Evolutionary conservation across 768 basidiomycete species (phyloP).

Genomic region (Chalciporus sphaerocephalus): DNA sequence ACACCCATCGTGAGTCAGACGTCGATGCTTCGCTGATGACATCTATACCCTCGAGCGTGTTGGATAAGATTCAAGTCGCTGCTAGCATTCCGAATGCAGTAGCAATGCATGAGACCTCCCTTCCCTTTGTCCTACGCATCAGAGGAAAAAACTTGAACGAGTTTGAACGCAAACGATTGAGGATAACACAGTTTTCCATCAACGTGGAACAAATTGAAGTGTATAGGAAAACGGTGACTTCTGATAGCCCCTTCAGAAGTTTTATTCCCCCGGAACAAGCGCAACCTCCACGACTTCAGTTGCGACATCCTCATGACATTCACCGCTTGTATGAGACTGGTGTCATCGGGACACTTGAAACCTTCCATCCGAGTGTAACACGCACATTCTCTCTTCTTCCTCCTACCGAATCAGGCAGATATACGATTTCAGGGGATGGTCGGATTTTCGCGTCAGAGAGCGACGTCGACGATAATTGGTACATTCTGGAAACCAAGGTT

Average conservation of each 20-base stretch:
- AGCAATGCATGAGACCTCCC: conserved; percentile 39
- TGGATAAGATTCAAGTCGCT: conserved; percentile 62
- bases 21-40: conserved; percentile 7
- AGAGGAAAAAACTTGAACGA: conserved; percentile 50
- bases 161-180: conserved; percentile 50
- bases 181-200: conserved; percentile 50
- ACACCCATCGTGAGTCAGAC: conserved; percentile 29
- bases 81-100: conserved; percentile 57
- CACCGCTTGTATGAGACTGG: conserved; percentile 45
- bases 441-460: conserved; percentile 41
- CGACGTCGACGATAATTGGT: conserved; percentile 20
- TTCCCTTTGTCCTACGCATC: conserved; percentile 59
- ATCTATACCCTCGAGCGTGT: conserved; percentile 47
- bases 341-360: conserved; percentile 27
- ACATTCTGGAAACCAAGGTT: conserved; percentile 23
- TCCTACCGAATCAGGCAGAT: conserved; percentile 41
- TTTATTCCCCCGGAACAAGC: conserved; percentile 51
- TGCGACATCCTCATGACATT: conserved; percentile 52
- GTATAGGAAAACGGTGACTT: conserved; percentile 44
- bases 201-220: conserved; percentile 62
- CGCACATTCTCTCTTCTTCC: conserved; percentile 48
- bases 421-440: conserved; percentile 46
- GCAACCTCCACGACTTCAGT: conserved; percentile 63
- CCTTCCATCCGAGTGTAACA: conserved; percentile 23
- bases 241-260: conserved; percentile 41